Evolutionary conservation across 2,329 filamentous ascomycete genomes (phyloP).

Genomic region (Paecilomyces fulvus): DNA sequence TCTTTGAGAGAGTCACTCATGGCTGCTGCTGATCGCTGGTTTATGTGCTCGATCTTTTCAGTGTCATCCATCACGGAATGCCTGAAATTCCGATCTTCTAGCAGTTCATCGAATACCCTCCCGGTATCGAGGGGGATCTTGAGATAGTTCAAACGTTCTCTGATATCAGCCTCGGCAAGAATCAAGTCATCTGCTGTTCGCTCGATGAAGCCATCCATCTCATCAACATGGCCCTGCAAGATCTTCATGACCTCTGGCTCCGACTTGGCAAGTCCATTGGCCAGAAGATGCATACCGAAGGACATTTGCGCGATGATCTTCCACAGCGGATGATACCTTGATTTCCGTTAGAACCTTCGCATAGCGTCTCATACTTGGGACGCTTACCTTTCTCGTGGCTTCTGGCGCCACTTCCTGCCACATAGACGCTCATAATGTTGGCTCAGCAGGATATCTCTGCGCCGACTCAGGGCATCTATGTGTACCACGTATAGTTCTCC

Average conservation of each 20-base stretch:
- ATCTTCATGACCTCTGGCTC: conserved; percentile 82
- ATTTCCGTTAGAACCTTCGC: conserved; percentile 4
- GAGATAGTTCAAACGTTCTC: conserved; percentile 69
- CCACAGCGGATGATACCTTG: conserved; percentile 71
- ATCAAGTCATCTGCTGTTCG: conserved; percentile 77
- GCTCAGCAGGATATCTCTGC: conserved; percentile 60
- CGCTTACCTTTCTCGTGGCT: conserved; percentile 51
- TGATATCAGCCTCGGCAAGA: conserved; percentile 68
- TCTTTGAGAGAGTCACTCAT: conserved; percentile 74
- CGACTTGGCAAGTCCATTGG: conserved; percentile 79
- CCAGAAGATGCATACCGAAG: conserved; percentile 82
- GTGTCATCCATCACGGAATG: conserved; percentile 77
- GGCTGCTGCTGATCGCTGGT: conserved; percentile 65
- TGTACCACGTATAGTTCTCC: conserved; percentile 21
- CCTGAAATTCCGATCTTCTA: conserved; percentile 76
- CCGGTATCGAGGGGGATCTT: conserved; percentile 77
- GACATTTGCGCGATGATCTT: conserved; percentile 89
- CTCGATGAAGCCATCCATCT: conserved; percentile 85
- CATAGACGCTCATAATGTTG: conserved; percentile 62
- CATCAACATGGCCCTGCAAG: conserved; percentile 83
- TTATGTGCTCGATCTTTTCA: conserved; percentile 81
- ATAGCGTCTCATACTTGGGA: background rate
- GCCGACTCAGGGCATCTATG: conserved; percentile 41
- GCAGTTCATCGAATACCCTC: conserved; percentile 74
- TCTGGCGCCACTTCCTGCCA: conserved; percentile 66